These are phyloP conservation scores for Cordyceps javanica DNA, from an alignment of 2,329 filamentous ascomycete species.

Conservation along the genomic window DNA sequence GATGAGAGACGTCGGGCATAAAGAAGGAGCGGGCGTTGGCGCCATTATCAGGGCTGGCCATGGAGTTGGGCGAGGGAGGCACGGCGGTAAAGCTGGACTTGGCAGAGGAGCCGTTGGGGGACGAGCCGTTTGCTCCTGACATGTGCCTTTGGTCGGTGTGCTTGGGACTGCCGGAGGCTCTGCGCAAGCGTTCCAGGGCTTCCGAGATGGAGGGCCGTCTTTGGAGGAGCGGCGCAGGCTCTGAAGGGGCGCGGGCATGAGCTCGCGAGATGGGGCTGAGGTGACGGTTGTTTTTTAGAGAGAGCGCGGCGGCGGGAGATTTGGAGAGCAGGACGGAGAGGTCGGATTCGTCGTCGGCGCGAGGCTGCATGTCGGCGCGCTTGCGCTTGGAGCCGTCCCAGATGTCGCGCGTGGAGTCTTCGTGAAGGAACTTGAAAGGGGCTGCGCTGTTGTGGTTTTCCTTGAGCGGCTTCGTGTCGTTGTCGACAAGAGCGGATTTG, in stretches of 20 bases:
- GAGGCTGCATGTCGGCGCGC: slow-evolving; percentile 47
- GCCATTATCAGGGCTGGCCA: slow-evolving; percentile 29
- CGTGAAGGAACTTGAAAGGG: slow-evolving; percentile 26
- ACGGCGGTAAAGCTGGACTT: slow-evolving; percentile 37
- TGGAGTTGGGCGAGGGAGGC: slow-evolving; percentile 30
- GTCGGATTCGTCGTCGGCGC: slow-evolving; percentile 47
- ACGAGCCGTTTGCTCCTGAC: slow-evolving; percentile 24
- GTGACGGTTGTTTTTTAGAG: slow-evolving; percentile 26
- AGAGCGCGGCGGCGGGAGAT: slow-evolving; percentile 27
- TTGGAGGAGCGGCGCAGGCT: slow-evolving; percentile 18
- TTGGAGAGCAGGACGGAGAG: slow-evolving; percentile 38
- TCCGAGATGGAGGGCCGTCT: slow-evolving; percentile 27
- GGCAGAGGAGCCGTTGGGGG: slow-evolving; percentile 32
- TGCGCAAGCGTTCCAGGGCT: slow-evolving; percentile 30
- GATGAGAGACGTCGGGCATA: slow-evolving; percentile 46
- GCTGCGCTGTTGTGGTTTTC: slow-evolving; percentile 39
- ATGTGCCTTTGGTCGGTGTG: slow-evolving; percentile 19
- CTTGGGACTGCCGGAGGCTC: slow-evolving; percentile 28
- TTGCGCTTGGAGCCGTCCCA: slow-evolving; percentile 35
- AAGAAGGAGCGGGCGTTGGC: slow-evolving; percentile 47
- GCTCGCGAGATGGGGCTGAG: slow-evolving; percentile 33
- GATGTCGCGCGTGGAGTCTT: slow-evolving; percentile 37
- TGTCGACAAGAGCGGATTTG: slow-evolving; percentile 25
- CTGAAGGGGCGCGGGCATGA: slow-evolving; percentile 27
- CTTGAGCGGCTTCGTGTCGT: slow-evolving; percentile 34